Percentiles rank a stretch among this genome's conserved stretches.
These are phyloP conservation scores for Boletus calvinii DNA, from an alignment of 1,284 basidiomycete species.

Conservation along the genomic window DNA sequence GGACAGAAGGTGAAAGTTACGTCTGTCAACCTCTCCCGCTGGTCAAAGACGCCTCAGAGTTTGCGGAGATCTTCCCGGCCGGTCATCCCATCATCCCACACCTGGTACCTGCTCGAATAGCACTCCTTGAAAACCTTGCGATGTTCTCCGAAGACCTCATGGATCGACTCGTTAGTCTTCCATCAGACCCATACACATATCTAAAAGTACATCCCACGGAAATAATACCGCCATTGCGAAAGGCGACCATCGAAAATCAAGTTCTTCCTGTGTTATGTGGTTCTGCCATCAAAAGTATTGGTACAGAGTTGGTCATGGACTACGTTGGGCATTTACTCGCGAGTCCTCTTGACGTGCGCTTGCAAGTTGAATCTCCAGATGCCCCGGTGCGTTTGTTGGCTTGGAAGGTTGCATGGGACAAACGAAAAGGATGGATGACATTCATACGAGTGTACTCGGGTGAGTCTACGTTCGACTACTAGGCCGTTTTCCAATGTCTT, in stretches of 20 bases:
- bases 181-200: conserved; percentile 61
- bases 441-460: conserved; percentile 89
- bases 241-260: conserved; percentile 62
- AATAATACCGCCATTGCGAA: conserved; percentile 65
- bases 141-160: conserved; percentile 80
- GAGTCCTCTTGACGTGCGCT: conserved; percentile 66
- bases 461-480: conserved; percentile 29
- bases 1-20: conserved; percentile 49
- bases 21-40: conserved; percentile 54
- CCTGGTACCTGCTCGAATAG: conserved; percentile 63
- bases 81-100: conserved; percentile 67
- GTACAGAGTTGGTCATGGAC: conserved; percentile 79
- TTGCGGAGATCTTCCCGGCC: conserved; percentile 45
- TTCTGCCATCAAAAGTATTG: conserved; percentile 78
- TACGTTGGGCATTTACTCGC: conserved; percentile 81
- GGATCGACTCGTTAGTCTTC: conserved; percentile 61
- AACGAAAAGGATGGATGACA: conserved; percentile 85
- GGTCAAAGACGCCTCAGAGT: conserved; percentile 43
- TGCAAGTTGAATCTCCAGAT: conserved; percentile 43
- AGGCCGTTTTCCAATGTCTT: conserved; percentile 4
- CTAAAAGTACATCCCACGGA: conserved; percentile 48
- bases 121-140: conserved; percentile 73
- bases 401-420: conserved; percentile 90
- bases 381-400: conserved; percentile 66
- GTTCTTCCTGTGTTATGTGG: conserved; percentile 83